Percentiles rank a stretch among this genome's conserved stretches.
phyloP scores from a whole-genome alignment of 2,329 filamentous ascomycete genomes.

The Exophiala spinifera region DNA sequence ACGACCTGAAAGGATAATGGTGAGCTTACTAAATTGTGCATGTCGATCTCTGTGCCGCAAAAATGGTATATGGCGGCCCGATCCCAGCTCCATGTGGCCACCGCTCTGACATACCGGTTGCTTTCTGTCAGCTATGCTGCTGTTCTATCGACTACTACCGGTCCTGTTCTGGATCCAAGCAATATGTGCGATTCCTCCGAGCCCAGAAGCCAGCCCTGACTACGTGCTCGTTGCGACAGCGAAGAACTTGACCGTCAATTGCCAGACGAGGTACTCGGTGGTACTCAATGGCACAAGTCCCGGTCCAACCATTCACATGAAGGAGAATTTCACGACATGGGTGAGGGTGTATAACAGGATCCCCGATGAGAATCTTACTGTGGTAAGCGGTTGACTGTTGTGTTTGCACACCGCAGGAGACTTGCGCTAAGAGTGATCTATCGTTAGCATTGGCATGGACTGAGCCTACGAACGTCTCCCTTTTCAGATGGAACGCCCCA shows the following conservation, averaged over 20 bases:
- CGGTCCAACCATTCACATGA: slow-evolving; percentile 49
- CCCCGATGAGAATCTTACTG: slow-evolving; percentile 52
- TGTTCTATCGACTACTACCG: not conserved
- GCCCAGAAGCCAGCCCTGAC: slow-evolving; percentile 36
- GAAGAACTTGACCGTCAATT: slow-evolving; percentile 44
- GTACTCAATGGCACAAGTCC: slow-evolving; percentile 54
- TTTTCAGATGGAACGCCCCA: slow-evolving; percentile 63
- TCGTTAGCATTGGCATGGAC: slow-evolving; percentile 63
- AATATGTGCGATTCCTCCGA: not conserved
- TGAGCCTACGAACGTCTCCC: slow-evolving; percentile 57
- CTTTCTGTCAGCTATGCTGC: not conserved
- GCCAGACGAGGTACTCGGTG: slow-evolving; percentile 47
- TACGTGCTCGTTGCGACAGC: slow-evolving; percentile 47
- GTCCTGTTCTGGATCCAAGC: not conserved
- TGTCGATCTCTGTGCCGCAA: not conserved
- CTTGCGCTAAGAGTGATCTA: not conserved
- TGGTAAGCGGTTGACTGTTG: slow-evolving; percentile 41
- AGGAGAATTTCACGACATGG: slow-evolving; percentile 49
- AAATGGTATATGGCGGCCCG: not conserved
- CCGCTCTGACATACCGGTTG: not conserved
- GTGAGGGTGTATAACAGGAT: slow-evolving; percentile 60
- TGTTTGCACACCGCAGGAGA: not conserved
- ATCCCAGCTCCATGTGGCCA: not conserved
- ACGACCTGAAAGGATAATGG: no score
- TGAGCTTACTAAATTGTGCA: no score